Base-by-base conservation (phyloP, 192 early-diverging fungal genomes). In the Backusella morwellensis region DNA sequence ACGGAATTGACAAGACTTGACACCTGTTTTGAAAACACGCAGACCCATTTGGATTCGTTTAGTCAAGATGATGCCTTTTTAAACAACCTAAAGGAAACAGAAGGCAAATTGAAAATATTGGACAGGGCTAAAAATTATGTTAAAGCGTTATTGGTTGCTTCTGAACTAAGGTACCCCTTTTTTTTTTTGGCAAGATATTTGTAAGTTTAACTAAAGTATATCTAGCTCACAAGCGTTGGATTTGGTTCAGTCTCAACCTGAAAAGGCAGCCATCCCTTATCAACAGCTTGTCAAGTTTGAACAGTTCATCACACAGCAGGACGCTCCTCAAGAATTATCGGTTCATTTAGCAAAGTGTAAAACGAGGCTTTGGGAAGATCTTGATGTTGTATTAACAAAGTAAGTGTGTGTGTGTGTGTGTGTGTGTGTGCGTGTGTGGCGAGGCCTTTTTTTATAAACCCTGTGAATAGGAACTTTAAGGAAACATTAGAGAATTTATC, bases 361-460 rank as follows among this genome's bases (percentile, higher is more conserved):
- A 26, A 73, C 78, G 7, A 50, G 75, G 6, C 73, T 90, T 9
- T 84, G 84, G 82, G 76, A 86, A 41, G 85, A 88, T 6, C 69
- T 90, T 44, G 87, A 83, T 21, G 36, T 66, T 14, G 70, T 80
- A 29, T 56, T 90, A 19, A 78, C 80, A 81, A 84, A 83, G 88
- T 90, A 80, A 68, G 78, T 26, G 70, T 1, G 0, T 35, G 2
- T 54, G 32, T 32, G 14, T 29, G 15, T 40, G 6, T 15, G 6
- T 36, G 7, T n/a, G 6, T 0, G 9, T 38, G n/a, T n/a, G n/a
- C n/a, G n/a, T n/a, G n/a, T 29, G 34, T 74, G 4, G 29, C 1
- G 1, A 32, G 34, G 21, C 3, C 0, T 56, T 17, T 17, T 14
- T 36, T 7, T 71, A 21, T 23, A 19, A 32, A 35, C 42, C 29